Evolutionary conservation across 768 basidiomycete genomes (phyloP).

Genomic region (Leccinum incarnatum): DNA sequence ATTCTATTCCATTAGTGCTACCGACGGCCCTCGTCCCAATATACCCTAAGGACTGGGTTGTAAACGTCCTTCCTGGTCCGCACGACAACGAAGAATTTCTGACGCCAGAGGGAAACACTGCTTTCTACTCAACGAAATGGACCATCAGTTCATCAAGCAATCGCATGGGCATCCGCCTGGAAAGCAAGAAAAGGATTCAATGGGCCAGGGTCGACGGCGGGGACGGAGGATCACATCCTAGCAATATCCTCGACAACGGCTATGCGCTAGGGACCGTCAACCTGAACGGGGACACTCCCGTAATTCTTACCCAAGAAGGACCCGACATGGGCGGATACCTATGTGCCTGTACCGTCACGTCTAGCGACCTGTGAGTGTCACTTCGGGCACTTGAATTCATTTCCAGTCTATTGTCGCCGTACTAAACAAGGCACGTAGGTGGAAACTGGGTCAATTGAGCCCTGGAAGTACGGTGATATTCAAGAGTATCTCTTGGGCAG

Average conservation of each 20-base stretch:
- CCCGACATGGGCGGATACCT: conserved; percentile 65
- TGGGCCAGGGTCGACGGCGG: conserved; percentile 61
- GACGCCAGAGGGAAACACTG: conserved; percentile 42
- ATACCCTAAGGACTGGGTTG: conserved; percentile 48
- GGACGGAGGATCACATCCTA: conserved; percentile 66
- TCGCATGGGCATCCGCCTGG: conserved; percentile 61
- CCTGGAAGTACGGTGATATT: conserved; percentile 57
- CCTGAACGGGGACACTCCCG: conserved; percentile 68
- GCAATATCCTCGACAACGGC: conserved; percentile 63
- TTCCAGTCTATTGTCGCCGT: neutral
- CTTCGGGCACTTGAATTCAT: neutral
- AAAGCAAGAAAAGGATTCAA: conserved; percentile 39
- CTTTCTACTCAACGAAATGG: conserved; percentile 55
- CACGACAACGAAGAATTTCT: conserved; percentile 60
- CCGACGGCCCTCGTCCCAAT: conserved; percentile 36
- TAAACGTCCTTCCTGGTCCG: conserved; percentile 60
- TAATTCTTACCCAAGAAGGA: conserved; percentile 59
- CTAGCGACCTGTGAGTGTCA: conserved; percentile 46
- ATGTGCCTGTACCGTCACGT: conserved; percentile 52
- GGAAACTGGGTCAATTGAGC: conserved; percentile 65
- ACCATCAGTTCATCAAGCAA: conserved; percentile 55
- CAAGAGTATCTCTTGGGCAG: conserved; percentile 44
- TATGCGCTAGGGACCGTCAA: conserved; percentile 57
- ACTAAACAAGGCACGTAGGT: conserved; percentile 36
- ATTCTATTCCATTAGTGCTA: conserved; percentile 11